Evolutionary conservation across 495 filamentous ascomycete genomes (phyloP).

Genomic region (Daldinia caldariorum): DNA sequence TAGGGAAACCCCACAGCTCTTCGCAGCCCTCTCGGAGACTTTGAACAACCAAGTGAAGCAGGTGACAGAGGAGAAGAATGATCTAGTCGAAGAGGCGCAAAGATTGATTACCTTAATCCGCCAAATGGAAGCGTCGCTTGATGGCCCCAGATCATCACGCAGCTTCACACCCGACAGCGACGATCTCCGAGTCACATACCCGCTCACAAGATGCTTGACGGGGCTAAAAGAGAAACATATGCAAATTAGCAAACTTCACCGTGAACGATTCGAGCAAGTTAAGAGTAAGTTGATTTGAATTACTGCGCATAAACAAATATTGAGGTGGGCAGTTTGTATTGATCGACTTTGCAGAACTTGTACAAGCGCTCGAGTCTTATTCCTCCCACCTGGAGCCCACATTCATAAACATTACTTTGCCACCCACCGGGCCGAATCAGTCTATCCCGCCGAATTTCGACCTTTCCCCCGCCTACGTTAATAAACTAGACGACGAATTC

Average conservation of each 20-base stretch:
- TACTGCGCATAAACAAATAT: background rate
- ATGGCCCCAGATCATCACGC: conserved; percentile 72
- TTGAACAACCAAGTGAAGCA: conserved; percentile 82
- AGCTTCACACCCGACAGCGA: conserved; percentile 63
- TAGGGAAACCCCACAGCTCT: conserved; percentile 67
- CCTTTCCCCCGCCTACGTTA: conserved; percentile 87
- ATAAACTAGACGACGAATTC: conserved; percentile 88
- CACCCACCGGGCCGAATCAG: conserved; percentile 78
- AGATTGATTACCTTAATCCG: conserved; percentile 82
- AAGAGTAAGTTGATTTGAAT: conserved; percentile 70
- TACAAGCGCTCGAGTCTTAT: conserved; percentile 91
- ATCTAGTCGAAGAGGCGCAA: conserved; percentile 86
- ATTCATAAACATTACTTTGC: conserved; percentile 82
- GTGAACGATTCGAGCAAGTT: conserved; percentile 91
- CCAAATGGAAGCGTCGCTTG: conserved; percentile 92
- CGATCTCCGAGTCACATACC: conserved; percentile 78
- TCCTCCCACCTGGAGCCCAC: conserved; percentile 90
- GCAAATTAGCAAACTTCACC: conserved; percentile 80
- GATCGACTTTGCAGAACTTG: conserved; percentile 71
- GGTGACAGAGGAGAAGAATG: conserved; percentile 86
- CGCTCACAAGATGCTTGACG: conserved; percentile 79
- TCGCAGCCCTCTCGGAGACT: conserved; percentile 85
- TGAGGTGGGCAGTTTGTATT: conserved; percentile 12
- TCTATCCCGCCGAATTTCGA: conserved; percentile 84
- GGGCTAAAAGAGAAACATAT: conserved; percentile 85